phyloP scores from a whole-genome alignment of 1,284 basidiomycete genomes.

The Apiotrichum sp. region DNA sequence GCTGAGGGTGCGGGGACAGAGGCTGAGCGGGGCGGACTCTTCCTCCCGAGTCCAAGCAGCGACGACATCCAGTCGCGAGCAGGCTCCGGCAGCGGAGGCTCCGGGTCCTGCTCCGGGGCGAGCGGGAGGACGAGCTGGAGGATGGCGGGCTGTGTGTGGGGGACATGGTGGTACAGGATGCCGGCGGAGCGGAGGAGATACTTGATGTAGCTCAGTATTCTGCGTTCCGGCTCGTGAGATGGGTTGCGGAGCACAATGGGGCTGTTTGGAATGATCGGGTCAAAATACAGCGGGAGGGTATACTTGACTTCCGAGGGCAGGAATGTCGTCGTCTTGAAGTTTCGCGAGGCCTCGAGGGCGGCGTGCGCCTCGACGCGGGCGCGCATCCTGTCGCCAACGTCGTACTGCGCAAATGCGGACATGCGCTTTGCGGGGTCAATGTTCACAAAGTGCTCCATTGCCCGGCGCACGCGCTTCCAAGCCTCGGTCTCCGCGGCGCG shows the following conservation, averaged over 20 bases:
- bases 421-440: conserved; percentile 50
- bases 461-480: conserved; percentile 44
- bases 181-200: conserved; percentile 53
- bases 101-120: background rate
- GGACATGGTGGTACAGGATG: conserved; percentile 51
- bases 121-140: conserved; percentile 35
- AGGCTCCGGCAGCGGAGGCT: background rate
- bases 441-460: conserved; percentile 48
- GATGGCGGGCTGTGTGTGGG: conserved; percentile 15
- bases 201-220: conserved; percentile 47
- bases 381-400: conserved; percentile 28
- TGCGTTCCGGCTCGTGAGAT: conserved; percentile 34
- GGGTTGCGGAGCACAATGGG: conserved; percentile 43
- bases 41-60: conserved; percentile 13
- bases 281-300: conserved; percentile 45
- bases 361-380: conserved; percentile 23
- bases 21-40: conserved; percentile 17
- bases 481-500: conserved; percentile 24
- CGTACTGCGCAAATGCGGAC: conserved; percentile 46
- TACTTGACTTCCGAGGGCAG: conserved; percentile 49
- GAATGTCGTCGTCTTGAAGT: conserved; percentile 53
- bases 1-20: conserved; percentile 17
- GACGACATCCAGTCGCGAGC: conserved; percentile 12
- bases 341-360: conserved; percentile 6
- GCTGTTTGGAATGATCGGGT: conserved; percentile 2